Percentiles rank a stretch among this genome's conserved stretches.
phyloP scores from a whole-genome alignment of 176 grass and related monocot genomes.

The Triticum urartu region DNA sequence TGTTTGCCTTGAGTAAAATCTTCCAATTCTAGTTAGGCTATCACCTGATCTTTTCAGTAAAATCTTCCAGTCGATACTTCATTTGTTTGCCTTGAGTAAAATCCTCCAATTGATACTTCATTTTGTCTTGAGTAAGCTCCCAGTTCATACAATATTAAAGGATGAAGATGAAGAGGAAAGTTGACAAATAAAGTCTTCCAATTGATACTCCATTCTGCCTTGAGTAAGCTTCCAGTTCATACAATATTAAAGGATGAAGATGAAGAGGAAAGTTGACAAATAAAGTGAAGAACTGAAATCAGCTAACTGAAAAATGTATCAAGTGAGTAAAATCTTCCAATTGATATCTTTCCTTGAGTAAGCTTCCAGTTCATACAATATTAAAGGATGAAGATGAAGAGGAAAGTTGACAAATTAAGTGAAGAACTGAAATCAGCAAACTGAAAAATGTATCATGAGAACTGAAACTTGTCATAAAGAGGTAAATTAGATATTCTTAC shows the following conservation, averaged over 20 bases:
- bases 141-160: conserved; percentile 19
- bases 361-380: conserved; percentile 7
- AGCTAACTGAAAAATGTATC: too few species aligned
- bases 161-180: conserved; percentile 23
- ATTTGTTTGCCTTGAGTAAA: not conserved
- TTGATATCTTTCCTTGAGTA: conserved; percentile 5
- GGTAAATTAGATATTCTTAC: conserved; percentile 43
- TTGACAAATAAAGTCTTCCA: conserved; percentile 18
- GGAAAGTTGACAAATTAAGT: conserved; percentile 7
- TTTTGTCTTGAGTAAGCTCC: not conserved
- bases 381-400: conserved; percentile 25
- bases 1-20: not conserved
- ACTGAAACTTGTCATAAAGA: conserved; percentile 40
- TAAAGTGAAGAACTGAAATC: not conserved
- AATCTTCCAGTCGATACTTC: conserved; percentile 19
- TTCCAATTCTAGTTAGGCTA: too few species aligned
- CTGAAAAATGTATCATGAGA: conserved; percentile 31
- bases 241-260: conserved; percentile 26
- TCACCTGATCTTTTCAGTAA: not conserved
- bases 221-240: conserved; percentile 6
- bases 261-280: conserved; percentile 14
- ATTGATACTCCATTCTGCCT: not conserved
- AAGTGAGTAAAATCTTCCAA: not conserved
- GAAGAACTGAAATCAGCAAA: conserved; percentile 28
- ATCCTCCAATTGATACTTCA: not conserved